Base-by-base conservation (phyloP, 1,284 basidiomycete genomes). In the Boletellus deceptivus region DNA sequence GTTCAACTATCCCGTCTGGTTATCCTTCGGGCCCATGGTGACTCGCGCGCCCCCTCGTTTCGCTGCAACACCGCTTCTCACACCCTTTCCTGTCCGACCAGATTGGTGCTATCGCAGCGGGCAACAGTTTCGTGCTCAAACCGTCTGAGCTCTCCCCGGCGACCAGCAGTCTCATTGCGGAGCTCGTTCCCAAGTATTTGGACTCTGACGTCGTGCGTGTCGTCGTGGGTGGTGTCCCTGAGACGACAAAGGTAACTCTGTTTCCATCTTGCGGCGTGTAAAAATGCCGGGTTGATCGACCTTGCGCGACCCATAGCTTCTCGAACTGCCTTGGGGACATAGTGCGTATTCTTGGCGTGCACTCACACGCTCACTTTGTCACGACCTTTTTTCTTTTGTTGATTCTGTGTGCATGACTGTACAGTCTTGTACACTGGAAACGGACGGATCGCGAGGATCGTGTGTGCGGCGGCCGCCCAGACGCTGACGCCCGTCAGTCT, bases 281-380 rank as follows among this genome's bases (percentile, higher is more conserved):
- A 31, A 31, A 2, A 25, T 10, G 29, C 11, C 29, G 29, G 10
- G 29, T 31, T 31, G 29, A 31, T 13, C 9, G 29, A 11, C 11
- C n/a, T 31, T 11, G 9, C n/a, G 4, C 29, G 29, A 11, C 4
- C 11, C 36, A 17, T 56, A 86, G 75, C 67, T 94, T 6, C 75
- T 97, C 10, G 87, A 92, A 59, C 75, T 91, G 35, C 81, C 78
- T 48, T 97, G 92, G 91, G 93, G 89, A 58, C 91, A 93, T 59
- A 87, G 91, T 92, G 83, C 75, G 38, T 46, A 42, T 44, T 47
- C 42, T 37, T n/a, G 6, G 48, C 31, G 34, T 31, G 8, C 31
- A 13, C 3, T 5, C 11, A 8, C 29, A 31, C 10, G 29, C 11
- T 13, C 10, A 3, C 27, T 29, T 29, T 27, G 3, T 27, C 27